A percentile compares a stretch with the other conserved stretches of the same genome.
Evolutionary conservation across 1,139 yeast species (phyloP).

Genomic region (Yamadazyma jaroonii): DNA sequence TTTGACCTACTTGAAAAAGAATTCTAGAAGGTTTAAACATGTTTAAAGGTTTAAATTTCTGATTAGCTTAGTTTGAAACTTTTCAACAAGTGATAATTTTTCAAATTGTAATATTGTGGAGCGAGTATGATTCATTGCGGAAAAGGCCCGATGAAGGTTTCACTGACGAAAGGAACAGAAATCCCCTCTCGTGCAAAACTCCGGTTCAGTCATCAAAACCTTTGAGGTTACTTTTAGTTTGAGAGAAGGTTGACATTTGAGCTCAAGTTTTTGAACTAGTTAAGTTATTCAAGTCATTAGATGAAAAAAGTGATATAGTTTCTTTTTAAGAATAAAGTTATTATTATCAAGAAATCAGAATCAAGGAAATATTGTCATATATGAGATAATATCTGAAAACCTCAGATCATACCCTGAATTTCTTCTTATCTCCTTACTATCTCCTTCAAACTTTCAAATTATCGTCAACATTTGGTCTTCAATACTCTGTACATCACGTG

Average conservation of each 20-base stretch:
- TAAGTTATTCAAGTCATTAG: too few relatives aligned
- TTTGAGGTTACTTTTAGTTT: too few relatives aligned
- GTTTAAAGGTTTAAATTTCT: slow-evolving; percentile 2
- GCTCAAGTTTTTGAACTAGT: too few relatives aligned
- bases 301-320: too few relatives aligned
- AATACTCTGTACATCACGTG: neutral
- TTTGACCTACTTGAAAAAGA: slow-evolving; percentile 21
- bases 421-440: neutral
- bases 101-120: slow-evolving; percentile 8
- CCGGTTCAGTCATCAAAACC: neutral
- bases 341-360: too few relatives aligned
- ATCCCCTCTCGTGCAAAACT: slow-evolving; percentile 1
- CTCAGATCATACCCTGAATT: neutral
- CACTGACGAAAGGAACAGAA: slow-evolving; percentile 4
- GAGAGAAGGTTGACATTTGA: too few relatives aligned
- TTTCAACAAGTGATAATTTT: slow-evolving; percentile 5
- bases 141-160: slow-evolving; percentile 6
- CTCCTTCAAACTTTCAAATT: neutral
- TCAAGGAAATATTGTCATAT: too few relatives aligned
- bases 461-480: too few relatives aligned
- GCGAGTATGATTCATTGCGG: slow-evolving; percentile 8
- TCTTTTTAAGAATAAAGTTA: too few relatives aligned
- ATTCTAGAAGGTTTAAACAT: slow-evolving; percentile 26
- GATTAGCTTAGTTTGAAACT: neutral
- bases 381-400: too few relatives aligned